A percentile compares a stretch with the other conserved stretches of the same genome.
Conservation (phyloP, 192 early-diverging fungal genomes). For the Coemansia sp. region DNA sequence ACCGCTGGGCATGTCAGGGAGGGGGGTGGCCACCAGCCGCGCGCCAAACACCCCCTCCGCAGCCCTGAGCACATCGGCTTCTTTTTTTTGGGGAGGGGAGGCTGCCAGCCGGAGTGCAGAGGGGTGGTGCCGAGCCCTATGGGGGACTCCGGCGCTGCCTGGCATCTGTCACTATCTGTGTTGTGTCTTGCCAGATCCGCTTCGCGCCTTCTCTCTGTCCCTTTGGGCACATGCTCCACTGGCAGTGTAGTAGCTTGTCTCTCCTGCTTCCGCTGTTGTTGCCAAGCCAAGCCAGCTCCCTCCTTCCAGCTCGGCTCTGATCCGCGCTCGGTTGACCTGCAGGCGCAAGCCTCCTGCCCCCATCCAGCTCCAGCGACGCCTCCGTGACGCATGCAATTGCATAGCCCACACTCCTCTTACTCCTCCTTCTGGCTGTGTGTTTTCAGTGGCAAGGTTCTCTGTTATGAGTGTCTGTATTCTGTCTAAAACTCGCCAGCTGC, state of each 20-base stretch:
- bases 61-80: conserved; percentile 6
- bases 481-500: background rate
- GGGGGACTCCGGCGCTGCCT: background rate
- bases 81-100: conserved; percentile 10
- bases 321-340: conserved; percentile 21
- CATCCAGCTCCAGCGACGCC: conserved; percentile 15
- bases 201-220: background rate
- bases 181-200: background rate
- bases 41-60: conserved; percentile 6
- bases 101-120: conserved; percentile 10
- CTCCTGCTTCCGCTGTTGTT: background rate
- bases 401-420: background rate
- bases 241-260: conserved; percentile 3
- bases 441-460: background rate
- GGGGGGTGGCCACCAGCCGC: conserved; percentile 3
- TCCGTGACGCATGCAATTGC: background rate
- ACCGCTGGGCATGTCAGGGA: conserved; percentile 3
- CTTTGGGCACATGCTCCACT: conserved; percentile 2
- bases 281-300: background rate
- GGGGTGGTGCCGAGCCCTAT: conserved; percentile 12
- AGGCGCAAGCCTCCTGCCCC: conserved; percentile 15
- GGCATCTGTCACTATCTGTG: background rate
- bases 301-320: conserved; percentile 14
- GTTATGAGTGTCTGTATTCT: background rate
- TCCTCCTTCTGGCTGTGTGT: background rate